phyloP scores from a whole-genome alignment of 179 eudicot genomes.

The Amaranthus tricolor region DNA sequence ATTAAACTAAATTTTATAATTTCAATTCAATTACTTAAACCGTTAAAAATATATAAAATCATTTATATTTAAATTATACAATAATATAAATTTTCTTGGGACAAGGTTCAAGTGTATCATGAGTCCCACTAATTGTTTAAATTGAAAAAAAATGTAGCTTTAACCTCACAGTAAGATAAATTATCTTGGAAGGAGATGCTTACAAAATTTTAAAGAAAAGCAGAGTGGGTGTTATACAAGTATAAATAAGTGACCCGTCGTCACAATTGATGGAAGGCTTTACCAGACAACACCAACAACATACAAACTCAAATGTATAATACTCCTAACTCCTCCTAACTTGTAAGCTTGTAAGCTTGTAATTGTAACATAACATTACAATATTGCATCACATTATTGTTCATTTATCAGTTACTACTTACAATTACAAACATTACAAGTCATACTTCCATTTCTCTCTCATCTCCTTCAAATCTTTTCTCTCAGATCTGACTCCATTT shows the following conservation, averaged over 20 bases:
- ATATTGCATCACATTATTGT: background rate
- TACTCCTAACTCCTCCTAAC: background rate
- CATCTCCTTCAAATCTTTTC: constrained; percentile 6
- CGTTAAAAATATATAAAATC: too few relatives aligned
- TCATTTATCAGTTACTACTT: background rate
- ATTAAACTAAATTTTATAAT: too few relatives aligned
- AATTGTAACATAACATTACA: background rate
- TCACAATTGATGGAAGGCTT: background rate
- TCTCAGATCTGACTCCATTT: constrained; percentile 26
- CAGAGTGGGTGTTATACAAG: background rate
- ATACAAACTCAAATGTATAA: background rate
- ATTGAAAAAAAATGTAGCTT: too few relatives aligned
- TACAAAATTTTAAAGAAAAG: constrained; percentile 3
- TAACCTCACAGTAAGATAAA: background rate
- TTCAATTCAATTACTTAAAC: too few relatives aligned
- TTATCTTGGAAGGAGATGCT: background rate
- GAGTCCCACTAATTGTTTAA: too few relatives aligned
- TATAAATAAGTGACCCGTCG: background rate
- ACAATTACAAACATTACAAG: background rate
- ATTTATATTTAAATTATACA: too few relatives aligned
- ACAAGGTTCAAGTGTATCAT: too few relatives aligned
- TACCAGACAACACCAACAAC: background rate
- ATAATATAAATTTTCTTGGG: too few relatives aligned
- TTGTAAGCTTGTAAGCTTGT: too few relatives aligned
- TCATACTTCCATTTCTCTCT: constrained; percentile 4